Evolutionary conservation across 1,284 basidiomycete species (phyloP).

Genomic region (Schizophyllum amplum): DNA sequence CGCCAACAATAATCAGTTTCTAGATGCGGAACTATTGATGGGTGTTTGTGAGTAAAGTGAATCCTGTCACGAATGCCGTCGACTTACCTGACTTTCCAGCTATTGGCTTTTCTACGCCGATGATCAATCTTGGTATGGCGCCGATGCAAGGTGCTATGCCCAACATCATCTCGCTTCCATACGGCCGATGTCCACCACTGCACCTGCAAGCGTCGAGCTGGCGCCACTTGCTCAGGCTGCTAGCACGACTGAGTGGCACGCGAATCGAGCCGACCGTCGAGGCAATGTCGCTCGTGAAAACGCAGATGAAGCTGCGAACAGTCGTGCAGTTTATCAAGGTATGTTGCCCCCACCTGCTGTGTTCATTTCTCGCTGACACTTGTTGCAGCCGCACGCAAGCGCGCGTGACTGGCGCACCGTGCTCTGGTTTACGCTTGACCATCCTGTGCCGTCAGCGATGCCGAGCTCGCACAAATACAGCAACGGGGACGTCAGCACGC

Average conservation of each 20-base stretch:
- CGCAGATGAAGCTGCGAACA: conserved; percentile 53
- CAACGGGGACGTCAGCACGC: conserved; percentile 48
- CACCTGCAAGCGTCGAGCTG: conserved; percentile 67
- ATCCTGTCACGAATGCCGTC: not conserved
- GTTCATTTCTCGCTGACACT: conserved; percentile 1
- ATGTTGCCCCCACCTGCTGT: conserved; percentile 12
- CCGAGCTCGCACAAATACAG: conserved; percentile 39
- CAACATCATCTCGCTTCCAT: conserved; percentile 62
- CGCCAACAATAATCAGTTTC: conserved; percentile 35
- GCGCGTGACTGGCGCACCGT: conserved; percentile 62
- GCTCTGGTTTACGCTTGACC: conserved; percentile 68
- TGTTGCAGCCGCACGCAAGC: conserved; percentile 44
- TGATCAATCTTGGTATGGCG: conserved; percentile 35
- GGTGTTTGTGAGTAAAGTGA: conserved; percentile 56
- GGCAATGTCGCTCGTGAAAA: conserved; percentile 48
- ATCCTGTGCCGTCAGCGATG: conserved; percentile 41
- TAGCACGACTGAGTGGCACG: conserved; percentile 62
- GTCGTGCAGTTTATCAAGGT: conserved; percentile 74
- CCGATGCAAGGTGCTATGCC: conserved; percentile 53
- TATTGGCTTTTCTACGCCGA: conserved; percentile 54
- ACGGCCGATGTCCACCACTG: conserved; percentile 55
- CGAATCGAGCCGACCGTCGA: conserved; percentile 63
- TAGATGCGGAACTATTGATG: conserved; percentile 50
- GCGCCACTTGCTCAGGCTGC: conserved; percentile 61
- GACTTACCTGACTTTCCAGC: conserved; percentile 26